Percentiles rank a stretch among this genome's conserved stretches.
Evolutionary conservation across 306 rosid genomes (phyloP).

Genomic region (Medicago lupulina): DNA sequence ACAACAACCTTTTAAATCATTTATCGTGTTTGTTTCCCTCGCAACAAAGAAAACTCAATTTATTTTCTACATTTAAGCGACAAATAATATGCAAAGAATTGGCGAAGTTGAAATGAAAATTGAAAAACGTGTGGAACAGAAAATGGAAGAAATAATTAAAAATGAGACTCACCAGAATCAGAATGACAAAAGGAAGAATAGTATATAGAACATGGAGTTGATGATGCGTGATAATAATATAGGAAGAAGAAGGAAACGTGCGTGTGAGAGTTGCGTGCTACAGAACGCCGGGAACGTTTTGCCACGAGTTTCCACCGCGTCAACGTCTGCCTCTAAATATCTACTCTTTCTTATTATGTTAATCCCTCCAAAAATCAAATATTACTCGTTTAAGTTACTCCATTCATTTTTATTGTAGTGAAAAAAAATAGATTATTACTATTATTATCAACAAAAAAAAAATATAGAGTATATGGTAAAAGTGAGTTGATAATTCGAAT

Average conservation of each 20-base stretch:
- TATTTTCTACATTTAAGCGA: no score
- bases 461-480: no score
- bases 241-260: slow-evolving; percentile 43
- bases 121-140: slow-evolving; percentile 15
- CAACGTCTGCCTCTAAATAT: slow-evolving; percentile 77
- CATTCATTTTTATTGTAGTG: no score
- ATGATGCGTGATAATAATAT: background rate
- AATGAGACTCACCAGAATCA: slow-evolving; percentile 44
- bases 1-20: no score
- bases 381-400: no score
- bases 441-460: no score
- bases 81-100: background rate
- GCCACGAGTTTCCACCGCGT: slow-evolving; percentile 65
- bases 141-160: slow-evolving; percentile 14
- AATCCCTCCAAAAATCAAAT: no score
- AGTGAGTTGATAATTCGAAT: no score
- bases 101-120: slow-evolving; percentile 32
- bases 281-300: slow-evolving; percentile 59
- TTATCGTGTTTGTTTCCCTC: no score
- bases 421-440: no score
- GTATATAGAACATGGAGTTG: background rate
- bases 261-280: slow-evolving; percentile 87
- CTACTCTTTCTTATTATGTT: slow-evolving; percentile 28
- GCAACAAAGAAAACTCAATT: no score
- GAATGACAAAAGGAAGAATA: background rate